Evolutionary conservation across 176 grass and related monocot genomes (phyloP), one percentile per base, ranked within the genome.

Genomic region (Cenchrus purpureus): DNA sequence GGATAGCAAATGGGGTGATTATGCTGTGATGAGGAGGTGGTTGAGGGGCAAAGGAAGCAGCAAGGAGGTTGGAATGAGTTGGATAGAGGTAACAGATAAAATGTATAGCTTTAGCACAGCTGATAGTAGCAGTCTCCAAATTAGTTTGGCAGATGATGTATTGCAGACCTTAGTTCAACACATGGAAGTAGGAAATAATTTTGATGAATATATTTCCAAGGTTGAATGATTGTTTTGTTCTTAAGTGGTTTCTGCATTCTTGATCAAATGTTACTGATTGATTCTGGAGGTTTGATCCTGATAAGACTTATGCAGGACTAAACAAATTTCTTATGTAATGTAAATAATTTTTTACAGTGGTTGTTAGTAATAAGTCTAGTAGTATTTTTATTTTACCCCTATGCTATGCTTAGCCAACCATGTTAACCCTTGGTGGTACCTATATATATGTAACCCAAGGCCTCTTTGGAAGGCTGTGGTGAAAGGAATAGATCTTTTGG

Each of bases 31-130:
- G 19, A 87, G 89, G 79, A 90, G 66, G 49, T 51, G 71, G 34
- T 72, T 92, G 63, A 94, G 87, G 78, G 68, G 70, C 61, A 85
- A 28, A 55, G 56, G 78, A 17, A 83, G 79, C 15, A 92, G 73
- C 65, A 94, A 94, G 70, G 85, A 88, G 64, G 74, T 72, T 32
- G 87, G 82, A 87, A 88, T 86, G 58, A 90, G 87, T 79, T 92
- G 90, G 74, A 77, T 94, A 77, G 90, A 90, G 19, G 44, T 92
- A 28, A 56, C 55, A 20, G 37, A 86, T 77, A 79, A 77, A 85
- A 68, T 92, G 12, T 88, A 82, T 81, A 83, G 69, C 55, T 92
- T 94, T 83, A 88, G 70, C 13, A 61, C 87, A 43, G 73, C 81
- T 86, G 90, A 90, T 42, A 90, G 87, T 81, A 80, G 50, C 82